phyloP scores from a whole-genome alignment of 1,139 yeast species.

The Yamadazyma membranifaciens region DNA sequence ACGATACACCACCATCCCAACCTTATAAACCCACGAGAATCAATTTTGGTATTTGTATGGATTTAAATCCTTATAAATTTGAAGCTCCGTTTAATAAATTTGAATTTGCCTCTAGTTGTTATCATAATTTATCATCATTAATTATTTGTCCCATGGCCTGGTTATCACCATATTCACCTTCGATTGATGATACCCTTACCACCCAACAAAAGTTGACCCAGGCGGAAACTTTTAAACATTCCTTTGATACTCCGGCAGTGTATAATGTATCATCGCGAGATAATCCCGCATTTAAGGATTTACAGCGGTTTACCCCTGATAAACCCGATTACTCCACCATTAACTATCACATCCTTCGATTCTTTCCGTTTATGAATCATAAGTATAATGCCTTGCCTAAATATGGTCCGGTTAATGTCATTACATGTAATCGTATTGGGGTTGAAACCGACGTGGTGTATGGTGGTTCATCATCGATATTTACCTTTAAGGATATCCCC shows the following conservation, averaged over 20 bases:
- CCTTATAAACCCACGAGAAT: conserved; percentile 22
- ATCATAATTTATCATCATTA: conserved; percentile 47
- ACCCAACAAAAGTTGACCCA: conserved; percentile 12
- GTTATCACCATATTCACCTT: conserved; percentile 61
- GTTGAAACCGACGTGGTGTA: conserved; percentile 67
- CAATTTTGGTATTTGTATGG: conserved; percentile 93
- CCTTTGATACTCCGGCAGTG: background rate
- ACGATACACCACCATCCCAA: background rate
- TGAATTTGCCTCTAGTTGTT: conserved; percentile 66
- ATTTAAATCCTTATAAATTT: conserved; percentile 82
- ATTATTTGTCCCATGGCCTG: conserved; percentile 87
- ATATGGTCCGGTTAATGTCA: conserved; percentile 32
- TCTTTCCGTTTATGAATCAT: conserved; percentile 60
- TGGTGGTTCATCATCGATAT: conserved; percentile 67
- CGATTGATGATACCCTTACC: conserved; percentile 21
- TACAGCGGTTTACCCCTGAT: conserved; percentile 15
- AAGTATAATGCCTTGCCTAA: conserved; percentile 27
- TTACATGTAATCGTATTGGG: conserved; percentile 72
- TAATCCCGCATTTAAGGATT: conserved; percentile 2
- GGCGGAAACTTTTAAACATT: background rate
- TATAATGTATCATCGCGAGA: conserved; percentile 1
- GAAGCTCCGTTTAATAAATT: conserved; percentile 71
- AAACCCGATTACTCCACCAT: conserved; percentile 28
- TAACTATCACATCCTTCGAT: conserved; percentile 70
- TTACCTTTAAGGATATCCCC: conserved; percentile 44